phyloP scores from a whole-genome alignment of 371 early-diverging fungal genomes.

The Mortierella sp. region DNA sequence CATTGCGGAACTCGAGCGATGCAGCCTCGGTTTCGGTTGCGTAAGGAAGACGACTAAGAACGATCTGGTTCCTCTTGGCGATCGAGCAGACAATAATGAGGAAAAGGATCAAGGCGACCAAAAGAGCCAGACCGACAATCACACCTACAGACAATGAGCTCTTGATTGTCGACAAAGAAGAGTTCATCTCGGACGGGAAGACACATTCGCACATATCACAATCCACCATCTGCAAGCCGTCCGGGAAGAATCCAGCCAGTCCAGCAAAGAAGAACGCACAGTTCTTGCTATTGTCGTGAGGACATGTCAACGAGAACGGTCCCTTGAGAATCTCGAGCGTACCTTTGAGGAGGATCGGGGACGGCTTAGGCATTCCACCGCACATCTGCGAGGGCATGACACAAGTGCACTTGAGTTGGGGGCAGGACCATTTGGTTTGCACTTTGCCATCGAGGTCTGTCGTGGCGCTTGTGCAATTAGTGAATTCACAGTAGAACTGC shows the following conservation, averaged over 20 bases:
- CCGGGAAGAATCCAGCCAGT: slow-evolving; percentile 47
- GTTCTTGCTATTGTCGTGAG: slow-evolving; percentile 27
- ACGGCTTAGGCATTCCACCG: slow-evolving; percentile 40
- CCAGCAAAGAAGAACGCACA: slow-evolving; percentile 43
- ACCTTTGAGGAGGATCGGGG: slow-evolving; percentile 13
- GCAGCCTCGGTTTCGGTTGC: slow-evolving; percentile 49
- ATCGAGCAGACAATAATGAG: slow-evolving; percentile 39
- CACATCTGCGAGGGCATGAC: slow-evolving; percentile 37
- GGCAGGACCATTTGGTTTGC: slow-evolving; percentile 43
- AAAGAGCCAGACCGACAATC: slow-evolving; percentile 38
- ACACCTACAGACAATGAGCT: slow-evolving; percentile 38
- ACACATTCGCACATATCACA: slow-evolving; percentile 55
- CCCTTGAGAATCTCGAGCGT: slow-evolving; percentile 33
- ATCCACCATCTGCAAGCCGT: slow-evolving; percentile 42
- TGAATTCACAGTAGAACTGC: slow-evolving; percentile 43
- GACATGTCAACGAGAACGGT: slow-evolving; percentile 46
- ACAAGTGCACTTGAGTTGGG: slow-evolving; percentile 30
- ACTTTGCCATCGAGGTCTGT: slow-evolving; percentile 19
- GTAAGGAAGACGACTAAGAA: slow-evolving; percentile 38
- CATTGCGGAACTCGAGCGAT: slow-evolving; percentile 57
- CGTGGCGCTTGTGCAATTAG: slow-evolving; percentile 29
- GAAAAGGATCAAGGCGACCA: slow-evolving; percentile 36
- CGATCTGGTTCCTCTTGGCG: slow-evolving; percentile 39
- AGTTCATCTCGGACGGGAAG: slow-evolving; percentile 45
- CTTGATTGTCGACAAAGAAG: slow-evolving; percentile 19